Evolutionary conservation across 176 grass and related monocot genomes (phyloP), one percentile per base, ranked within the genome.

Genomic region (Thalia dealbata): DNA sequence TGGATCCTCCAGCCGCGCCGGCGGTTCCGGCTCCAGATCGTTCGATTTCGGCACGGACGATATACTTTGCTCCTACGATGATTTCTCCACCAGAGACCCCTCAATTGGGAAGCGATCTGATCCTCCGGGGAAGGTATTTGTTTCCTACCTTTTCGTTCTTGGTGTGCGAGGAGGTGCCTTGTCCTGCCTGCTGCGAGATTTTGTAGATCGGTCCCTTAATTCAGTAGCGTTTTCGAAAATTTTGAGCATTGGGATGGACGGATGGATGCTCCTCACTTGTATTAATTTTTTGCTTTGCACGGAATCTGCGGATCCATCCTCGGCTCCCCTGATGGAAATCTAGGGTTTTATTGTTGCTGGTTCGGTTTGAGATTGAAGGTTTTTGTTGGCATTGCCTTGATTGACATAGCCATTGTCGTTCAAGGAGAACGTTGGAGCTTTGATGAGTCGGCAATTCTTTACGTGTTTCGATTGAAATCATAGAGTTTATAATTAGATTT

Each of bases 41-140:
- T 89, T 89, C 90, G 90, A 88, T 79, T 92, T 92, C 81, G 81
- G 86, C 69, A 65, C 83, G 51, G 86, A 89, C 64, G 83, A 92
- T 65, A 78, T 92, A 25, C 90, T 89, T 73, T 84, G 83, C 83
- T 84, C 86, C 64, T 92, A 92, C 86, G 86, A 88, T 58, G 86
- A 92, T 75, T 92, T 79, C 79, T n/a, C 86, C 12, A 0, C 84
- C 56, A 75, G 80, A 58, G 90, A 92, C 26, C 78, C 76, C 43
- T 71, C 77, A n/a, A 60, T 71, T 14, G 77, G 77, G 22, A 88
- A 75, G 78, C 86, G 90, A 52, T 74, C 79, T 50, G 86, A 92
- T 84, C 81, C 69, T 46, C 25, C 41, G 32, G 83, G 83, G 32
- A 92, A 81, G 86, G 90, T 89, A 71, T 41, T 38, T 27, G n/a